Percentiles rank a stretch among this genome's conserved stretches.
Conservation (phyloP, 768 basidiomycete genomes). For the Brasilioporus rufonigricans region DNA sequence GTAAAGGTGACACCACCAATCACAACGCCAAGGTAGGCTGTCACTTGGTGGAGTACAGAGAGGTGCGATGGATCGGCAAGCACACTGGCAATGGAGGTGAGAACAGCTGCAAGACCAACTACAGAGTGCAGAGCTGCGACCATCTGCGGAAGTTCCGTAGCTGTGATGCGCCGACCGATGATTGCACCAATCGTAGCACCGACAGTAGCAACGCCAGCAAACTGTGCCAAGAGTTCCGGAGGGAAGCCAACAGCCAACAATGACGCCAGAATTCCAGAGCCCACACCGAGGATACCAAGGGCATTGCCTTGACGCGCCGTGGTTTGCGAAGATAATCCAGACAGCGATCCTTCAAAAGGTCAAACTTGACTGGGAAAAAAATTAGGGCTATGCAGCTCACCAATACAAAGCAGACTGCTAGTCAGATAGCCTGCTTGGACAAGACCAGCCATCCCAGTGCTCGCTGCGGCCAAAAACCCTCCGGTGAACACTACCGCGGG, state of each 20-base stretch:
- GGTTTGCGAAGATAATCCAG: constrained; percentile 72
- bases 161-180: constrained; percentile 80
- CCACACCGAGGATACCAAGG: constrained; percentile 84
- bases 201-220: constrained; percentile 71
- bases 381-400: constrained; percentile 33
- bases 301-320: constrained; percentile 88
- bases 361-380: not conserved
- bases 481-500: constrained; percentile 82
- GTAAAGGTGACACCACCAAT: constrained; percentile 91
- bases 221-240: constrained; percentile 70
- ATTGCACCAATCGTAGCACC: constrained; percentile 69
- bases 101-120: constrained; percentile 84
- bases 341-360: constrained; percentile 59
- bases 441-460: constrained; percentile 80
- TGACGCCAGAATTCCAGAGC: constrained; percentile 77
- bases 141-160: constrained; percentile 86
- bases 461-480: constrained; percentile 78
- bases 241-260: constrained; percentile 82
- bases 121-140: constrained; percentile 82
- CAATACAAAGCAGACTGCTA: constrained; percentile 84
- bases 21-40: constrained; percentile 82
- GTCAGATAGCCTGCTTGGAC: constrained; percentile 87
- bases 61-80: constrained; percentile 67
- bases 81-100: constrained; percentile 83
- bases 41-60: constrained; percentile 72